A percentile compares a stretch with the other conserved stretches of the same genome.
phyloP scores from a whole-genome alignment of 192 early-diverging fungal genomes.

The Diversispora eburnea region DNA sequence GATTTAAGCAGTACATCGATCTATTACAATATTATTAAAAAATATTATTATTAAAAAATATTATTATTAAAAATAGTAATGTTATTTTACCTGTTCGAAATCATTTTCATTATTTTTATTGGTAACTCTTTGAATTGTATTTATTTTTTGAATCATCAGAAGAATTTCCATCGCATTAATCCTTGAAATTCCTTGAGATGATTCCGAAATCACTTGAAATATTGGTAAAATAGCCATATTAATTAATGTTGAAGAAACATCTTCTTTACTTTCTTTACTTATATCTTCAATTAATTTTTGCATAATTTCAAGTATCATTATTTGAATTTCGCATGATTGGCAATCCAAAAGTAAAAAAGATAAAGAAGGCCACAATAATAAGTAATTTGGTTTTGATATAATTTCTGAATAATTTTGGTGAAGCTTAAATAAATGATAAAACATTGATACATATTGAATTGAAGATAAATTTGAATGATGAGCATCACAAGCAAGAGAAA shows the following conservation, averaged over 20 bases:
- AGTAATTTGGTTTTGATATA: not conserved
- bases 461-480: not conserved
- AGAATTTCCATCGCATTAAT: slow-evolving; percentile 37
- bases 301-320: slow-evolving; percentile 37
- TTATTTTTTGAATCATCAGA: slow-evolving; percentile 31
- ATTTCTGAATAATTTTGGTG: not conserved
- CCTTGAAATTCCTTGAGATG: slow-evolving; percentile 21
- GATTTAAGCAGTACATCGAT: not conserved
- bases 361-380: slow-evolving; percentile 38
- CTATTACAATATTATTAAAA: not conserved
- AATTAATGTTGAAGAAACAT: slow-evolving; percentile 28
- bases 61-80: not conserved
- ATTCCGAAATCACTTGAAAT: slow-evolving; percentile 50
- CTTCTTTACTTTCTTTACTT: not conserved
- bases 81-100: not conserved
- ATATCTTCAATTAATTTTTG: slow-evolving; percentile 8
- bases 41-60: not conserved
- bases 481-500: slow-evolving; percentile 16
- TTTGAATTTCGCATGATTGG: slow-evolving; percentile 47
- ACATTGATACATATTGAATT: not conserved
- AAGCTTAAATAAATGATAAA: not conserved
- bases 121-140: slow-evolving; percentile 18
- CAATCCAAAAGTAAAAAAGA: slow-evolving; percentile 45
- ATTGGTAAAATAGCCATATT: slow-evolving; percentile 48
- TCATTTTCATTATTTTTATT: slow-evolving; percentile 25